Base-by-base conservation (phyloP, 2,329 filamentous ascomycete genomes). In the Colletotrichum truncatum region DNA sequence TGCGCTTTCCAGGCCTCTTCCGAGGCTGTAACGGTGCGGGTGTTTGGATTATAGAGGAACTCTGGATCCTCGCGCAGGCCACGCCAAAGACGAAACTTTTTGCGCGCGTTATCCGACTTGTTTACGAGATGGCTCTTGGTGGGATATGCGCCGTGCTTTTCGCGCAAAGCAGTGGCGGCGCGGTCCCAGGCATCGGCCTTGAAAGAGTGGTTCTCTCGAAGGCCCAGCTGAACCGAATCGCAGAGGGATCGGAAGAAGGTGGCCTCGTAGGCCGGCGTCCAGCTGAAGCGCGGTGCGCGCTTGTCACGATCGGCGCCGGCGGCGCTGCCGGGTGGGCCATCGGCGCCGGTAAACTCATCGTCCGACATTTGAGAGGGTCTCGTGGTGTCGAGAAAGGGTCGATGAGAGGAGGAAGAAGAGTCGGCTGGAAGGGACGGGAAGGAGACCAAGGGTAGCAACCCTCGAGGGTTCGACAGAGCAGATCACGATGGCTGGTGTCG, bases 81-180 rank as follows among this genome's bases (percentile, higher is more conserved):
- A 16, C 86, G 77, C 86, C 86, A 89, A 55, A 88, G 77, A n/a
- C 86, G 84, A 67, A 88, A 89, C 70, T 86, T 85, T 74, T 89
- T 89, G 53, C 86, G 82, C 64, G 86, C 86, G 74, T 89, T 89
- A 75, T 89, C 86, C 68, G 85, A 87, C 77, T 89, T 89, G 78
- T 89, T 89, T 74, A 89, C 87, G 34, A 89, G 82, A 58, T 89
- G 86, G 70, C 81, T 84, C 76, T 88, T 88, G 67, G 86, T 82
- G n/a, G 86, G 85, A 67, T 81, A 87, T 46, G 86, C 85, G 71
- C 80, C 79, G 70, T 88, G 86, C 57, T 81, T 81, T 28, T 85
- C 83, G 75, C 84, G 82, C 58, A 89, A 75, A 30, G 84, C 85
- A 48, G 80, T 77, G 59, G 83, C 81, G 46, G 86, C 86, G 68